Evolutionary conservation across 169 alveolate species (phyloP), one percentile per base, ranked within the genome.

Genomic region (Plasmodium berghei): DNA sequence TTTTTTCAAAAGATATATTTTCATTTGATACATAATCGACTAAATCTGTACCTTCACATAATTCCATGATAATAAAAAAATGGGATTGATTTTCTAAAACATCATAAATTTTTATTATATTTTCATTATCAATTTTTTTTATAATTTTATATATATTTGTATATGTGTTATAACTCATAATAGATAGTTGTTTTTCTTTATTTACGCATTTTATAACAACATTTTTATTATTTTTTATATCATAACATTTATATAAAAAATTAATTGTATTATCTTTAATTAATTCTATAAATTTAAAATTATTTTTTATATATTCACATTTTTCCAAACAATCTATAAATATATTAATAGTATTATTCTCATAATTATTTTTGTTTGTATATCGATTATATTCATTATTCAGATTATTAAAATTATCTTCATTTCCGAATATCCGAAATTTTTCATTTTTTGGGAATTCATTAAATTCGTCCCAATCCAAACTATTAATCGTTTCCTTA

Each of bases 1-100:
- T 71, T 59, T 80, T 80, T 34, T 80, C 90, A 71, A 40, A 80
- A 3, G 90, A 46, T 18, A 80, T 66, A 18, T 80, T 72, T 67
- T 80, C 85, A 1, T 80, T 80, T 3, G 90, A 80, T 20, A 80
- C 90, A 80, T 80, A 80, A 54, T 80, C 90, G 24, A 80, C 90
- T 26, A 80, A 72, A 71, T 80, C 90, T 12, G 72, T 66, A n/a
- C 90, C 90, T 67, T 80, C 90, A 55, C 90, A 80, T 40, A 67
- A 55, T 14, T 80, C 90, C 90, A 80, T 80, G 8, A 80, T 71
- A 45, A 80, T 80, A 67, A 80, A 80, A 20, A 80, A 80, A 56
- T 80, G 90, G 12, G 72, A 66, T 8, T 59, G 46, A 18, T 62
- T 67, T 72, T 80, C 90, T 61, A 80, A 46, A 18, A 80, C 64